Conservation (phyloP, 306 rosid species). For the Gillenia trifoliata region DNA sequence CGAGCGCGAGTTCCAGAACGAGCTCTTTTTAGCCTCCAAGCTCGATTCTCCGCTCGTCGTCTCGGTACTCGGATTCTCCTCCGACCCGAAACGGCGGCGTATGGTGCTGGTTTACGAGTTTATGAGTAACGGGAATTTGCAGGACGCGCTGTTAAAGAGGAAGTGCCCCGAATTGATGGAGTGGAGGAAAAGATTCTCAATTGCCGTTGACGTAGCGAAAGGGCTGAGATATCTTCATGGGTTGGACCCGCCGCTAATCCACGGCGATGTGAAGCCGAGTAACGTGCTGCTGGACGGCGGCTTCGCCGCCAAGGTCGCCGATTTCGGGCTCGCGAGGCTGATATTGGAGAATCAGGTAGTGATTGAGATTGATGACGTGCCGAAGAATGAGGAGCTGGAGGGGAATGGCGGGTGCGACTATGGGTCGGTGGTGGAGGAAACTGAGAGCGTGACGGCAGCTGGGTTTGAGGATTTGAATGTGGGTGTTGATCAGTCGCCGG, state of each 20-base stretch:
- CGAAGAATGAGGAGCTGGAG: slow-evolving; percentile 31
- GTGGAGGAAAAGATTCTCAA: slow-evolving; percentile 56
- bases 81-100: slow-evolving; percentile 66
- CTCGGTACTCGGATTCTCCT: slow-evolving; percentile 64
- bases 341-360: slow-evolving; percentile 29
- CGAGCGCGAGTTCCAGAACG: slow-evolving; percentile 93
- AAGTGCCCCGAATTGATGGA: slow-evolving; percentile 60
- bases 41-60: slow-evolving; percentile 46
- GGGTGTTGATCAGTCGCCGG: slow-evolving; percentile 55
- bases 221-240: slow-evolving; percentile 68
- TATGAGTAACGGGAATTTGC: slow-evolving; percentile 80
- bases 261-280: slow-evolving; percentile 91
- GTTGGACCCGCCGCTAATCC: slow-evolving; percentile 70
- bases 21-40: slow-evolving; percentile 71
- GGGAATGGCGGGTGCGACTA: slow-evolving; percentile 52
- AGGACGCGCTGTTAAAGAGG: slow-evolving; percentile 70
- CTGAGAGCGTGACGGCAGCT: slow-evolving; percentile 50
- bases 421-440: slow-evolving; percentile 64
- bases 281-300: slow-evolving; percentile 54
- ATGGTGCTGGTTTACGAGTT: slow-evolving; percentile 72
- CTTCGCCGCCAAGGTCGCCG: slow-evolving; percentile 63
- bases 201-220: slow-evolving; percentile 52
- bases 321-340: slow-evolving; percentile 81
- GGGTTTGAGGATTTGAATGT: slow-evolving; percentile 49
- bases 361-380: slow-evolving; percentile 9